Percentiles rank a stretch among this genome's conserved stretches.
Evolutionary conservation across 257 asterid species (phyloP).

Genomic region (Nyctanthes arbortristis): DNA sequence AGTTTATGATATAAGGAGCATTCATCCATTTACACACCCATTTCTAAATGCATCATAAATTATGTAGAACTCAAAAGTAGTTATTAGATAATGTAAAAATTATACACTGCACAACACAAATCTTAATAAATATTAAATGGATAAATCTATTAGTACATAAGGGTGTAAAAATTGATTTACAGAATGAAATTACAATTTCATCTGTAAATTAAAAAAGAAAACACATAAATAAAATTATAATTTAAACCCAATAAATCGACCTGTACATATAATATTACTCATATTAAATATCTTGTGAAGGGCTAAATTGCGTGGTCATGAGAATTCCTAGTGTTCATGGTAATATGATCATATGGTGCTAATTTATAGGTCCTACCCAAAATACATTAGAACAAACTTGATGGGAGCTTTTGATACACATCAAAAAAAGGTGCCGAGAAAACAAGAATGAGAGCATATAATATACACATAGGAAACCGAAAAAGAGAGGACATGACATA

Average conservation of each 20-base stretch:
- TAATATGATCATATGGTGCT: conserved; percentile 46
- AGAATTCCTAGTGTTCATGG: no score
- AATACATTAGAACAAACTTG: conserved; percentile 30
- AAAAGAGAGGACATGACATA: no score
- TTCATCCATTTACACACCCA: not conserved
- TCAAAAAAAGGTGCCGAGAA: conserved; percentile 20
- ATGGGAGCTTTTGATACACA: conserved; percentile 29
- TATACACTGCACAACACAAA: not conserved
- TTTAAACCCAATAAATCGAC: no score
- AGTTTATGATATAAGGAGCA: no score
- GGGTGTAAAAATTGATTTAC: not conserved
- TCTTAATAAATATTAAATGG: not conserved
- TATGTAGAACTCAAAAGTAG: no score
- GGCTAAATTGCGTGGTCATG: no score
- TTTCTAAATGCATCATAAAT: no score
- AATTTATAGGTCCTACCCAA: conserved; percentile 28
- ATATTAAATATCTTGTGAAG: no score
- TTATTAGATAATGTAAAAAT: not conserved
- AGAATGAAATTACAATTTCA: not conserved
- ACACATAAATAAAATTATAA: no score
- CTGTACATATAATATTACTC: no score
- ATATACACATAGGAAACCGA: not conserved
- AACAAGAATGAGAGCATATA: conserved; percentile 17
- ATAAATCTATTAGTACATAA: not conserved
- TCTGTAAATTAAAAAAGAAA: not conserved